A percentile compares a stretch with the other conserved stretches of the same genome.
phyloP scores from a whole-genome alignment of 2,329 filamentous ascomycete species.

The Botrytis porri region DNA sequence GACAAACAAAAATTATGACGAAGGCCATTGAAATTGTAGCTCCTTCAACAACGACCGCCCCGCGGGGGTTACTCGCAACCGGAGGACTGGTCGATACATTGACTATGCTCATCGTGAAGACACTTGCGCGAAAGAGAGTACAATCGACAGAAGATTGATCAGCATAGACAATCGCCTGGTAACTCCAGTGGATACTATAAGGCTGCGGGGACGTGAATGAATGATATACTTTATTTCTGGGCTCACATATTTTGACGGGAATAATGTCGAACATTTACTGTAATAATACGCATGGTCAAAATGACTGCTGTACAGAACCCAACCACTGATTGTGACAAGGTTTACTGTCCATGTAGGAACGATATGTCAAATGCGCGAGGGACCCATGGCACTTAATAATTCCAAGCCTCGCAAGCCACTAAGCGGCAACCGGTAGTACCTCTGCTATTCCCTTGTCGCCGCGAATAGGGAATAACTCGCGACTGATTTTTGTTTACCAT shows the following conservation, averaged over 20 bases:
- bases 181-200: background rate
- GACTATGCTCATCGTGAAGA: background rate
- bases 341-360: background rate
- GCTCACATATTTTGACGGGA: background rate
- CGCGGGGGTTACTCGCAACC: constrained; percentile 15
- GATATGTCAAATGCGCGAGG: background rate
- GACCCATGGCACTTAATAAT: background rate
- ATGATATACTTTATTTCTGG: background rate
- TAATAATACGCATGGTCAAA: background rate
- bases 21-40: constrained; percentile 11
- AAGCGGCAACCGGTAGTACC: background rate
- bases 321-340: background rate
- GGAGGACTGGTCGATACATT: constrained; percentile 18
- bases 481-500: background rate
- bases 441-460: background rate
- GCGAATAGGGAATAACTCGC: background rate
- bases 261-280: background rate
- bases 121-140: background rate
- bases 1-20: constrained; percentile 20
- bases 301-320: background rate
- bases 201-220: background rate
- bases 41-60: constrained; percentile 8
- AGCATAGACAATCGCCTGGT: background rate
- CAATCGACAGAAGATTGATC: constrained; percentile 1
- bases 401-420: background rate